phyloP scores from a whole-genome alignment of 495 filamentous ascomycete species.

The Penicillium desertorum region DNA sequence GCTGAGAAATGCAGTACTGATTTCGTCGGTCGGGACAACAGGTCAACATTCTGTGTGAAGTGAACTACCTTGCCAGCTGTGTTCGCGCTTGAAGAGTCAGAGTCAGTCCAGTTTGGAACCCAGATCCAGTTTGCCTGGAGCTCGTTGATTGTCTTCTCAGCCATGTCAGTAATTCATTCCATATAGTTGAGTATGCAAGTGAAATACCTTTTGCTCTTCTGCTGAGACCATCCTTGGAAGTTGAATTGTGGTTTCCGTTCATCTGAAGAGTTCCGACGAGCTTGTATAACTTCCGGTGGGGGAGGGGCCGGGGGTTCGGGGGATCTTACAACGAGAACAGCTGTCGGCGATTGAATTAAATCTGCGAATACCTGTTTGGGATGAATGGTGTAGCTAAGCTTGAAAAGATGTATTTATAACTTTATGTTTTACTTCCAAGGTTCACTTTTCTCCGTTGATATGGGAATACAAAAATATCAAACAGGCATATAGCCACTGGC shows the following conservation, averaged over 20 bases:
- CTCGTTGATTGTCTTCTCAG: constrained; percentile 32
- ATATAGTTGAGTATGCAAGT: neutral
- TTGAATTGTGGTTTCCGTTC: neutral
- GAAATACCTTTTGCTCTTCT: neutral
- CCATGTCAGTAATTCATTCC: neutral
- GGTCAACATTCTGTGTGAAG: constrained; percentile 9
- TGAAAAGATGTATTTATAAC: no score
- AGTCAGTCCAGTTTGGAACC: neutral
- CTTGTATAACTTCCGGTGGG: neutral
- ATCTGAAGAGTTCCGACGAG: neutral
- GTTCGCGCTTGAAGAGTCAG: constrained; percentile 6
- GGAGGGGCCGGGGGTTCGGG: constrained; percentile 1
- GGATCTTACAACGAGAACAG: constrained; percentile 4
- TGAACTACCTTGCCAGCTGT: constrained; percentile 9
- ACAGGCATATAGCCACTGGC: no score
- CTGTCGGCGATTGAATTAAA: constrained; percentile 3
- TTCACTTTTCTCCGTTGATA: no score
- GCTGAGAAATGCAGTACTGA: constrained; percentile 37
- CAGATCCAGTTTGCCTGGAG: constrained; percentile 27
- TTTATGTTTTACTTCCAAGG: no score
- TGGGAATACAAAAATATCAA: no score
- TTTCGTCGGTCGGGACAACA: constrained; percentile 14
- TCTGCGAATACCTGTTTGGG: neutral
- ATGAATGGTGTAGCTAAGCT: no score
- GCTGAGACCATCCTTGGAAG: neutral